Evolutionary conservation across 768 basidiomycete species (phyloP).

Genomic region (Mycena latifolia): DNA sequence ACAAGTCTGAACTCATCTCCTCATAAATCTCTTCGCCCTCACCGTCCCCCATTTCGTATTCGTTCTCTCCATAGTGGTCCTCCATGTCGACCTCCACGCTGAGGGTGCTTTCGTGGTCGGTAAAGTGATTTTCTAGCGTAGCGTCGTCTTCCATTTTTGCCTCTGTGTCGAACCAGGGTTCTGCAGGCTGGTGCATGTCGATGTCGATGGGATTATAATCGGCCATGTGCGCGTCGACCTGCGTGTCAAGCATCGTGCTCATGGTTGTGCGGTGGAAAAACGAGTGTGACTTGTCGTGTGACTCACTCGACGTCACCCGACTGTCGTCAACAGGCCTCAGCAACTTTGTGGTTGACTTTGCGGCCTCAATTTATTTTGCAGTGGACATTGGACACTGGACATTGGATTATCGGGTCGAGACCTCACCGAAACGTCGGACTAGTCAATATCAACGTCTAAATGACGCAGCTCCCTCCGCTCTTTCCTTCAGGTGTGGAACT

Average conservation of each 20-base stretch:
- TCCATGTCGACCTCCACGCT: slow-evolving; percentile 80
- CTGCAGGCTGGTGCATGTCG: slow-evolving; percentile 70
- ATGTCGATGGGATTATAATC: slow-evolving; percentile 65
- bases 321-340: too few species aligned
- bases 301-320: neutral
- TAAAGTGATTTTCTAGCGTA: slow-evolving; percentile 37
- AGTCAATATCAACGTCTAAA: neutral
- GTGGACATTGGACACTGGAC: too few species aligned
- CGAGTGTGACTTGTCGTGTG: neutral
- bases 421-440: too few species aligned
- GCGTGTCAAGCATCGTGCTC: slow-evolving; percentile 53
- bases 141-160: slow-evolving; percentile 72
- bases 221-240: slow-evolving; percentile 71
- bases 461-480: slow-evolving; percentile 24
- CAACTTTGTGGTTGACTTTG: too few species aligned
- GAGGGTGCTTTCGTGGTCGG: slow-evolving; percentile 45
- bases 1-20: slow-evolving; percentile 45
- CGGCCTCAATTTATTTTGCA: too few species aligned
- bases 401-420: too few species aligned
- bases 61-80: slow-evolving; percentile 58
- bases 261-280: slow-evolving; percentile 41
- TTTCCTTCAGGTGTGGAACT: slow-evolving; percentile 22
- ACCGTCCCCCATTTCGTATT: slow-evolving; percentile 68
- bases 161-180: slow-evolving; percentile 67
- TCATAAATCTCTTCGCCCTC: slow-evolving; percentile 45